phyloP scores from a whole-genome alignment of 441 rosid genomes.

The Populus hybrid region DNA sequence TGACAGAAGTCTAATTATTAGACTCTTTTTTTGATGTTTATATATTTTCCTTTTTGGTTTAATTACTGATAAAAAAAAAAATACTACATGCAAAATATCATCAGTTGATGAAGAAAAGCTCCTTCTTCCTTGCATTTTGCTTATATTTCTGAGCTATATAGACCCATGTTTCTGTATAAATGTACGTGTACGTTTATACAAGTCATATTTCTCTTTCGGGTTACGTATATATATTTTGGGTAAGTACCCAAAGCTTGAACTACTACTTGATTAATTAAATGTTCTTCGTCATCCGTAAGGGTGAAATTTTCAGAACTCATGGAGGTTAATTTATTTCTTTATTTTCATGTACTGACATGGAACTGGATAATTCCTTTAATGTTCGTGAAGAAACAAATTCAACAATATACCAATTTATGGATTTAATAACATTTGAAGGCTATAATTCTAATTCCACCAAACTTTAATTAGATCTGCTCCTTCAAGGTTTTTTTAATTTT shows the following conservation, averaged over 20 bases:
- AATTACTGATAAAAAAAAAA: background rate
- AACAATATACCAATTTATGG: background rate
- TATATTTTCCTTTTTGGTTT: background rate
- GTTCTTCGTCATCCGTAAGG: no score
- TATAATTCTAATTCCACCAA: background rate
- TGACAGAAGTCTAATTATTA: slow-evolving; percentile 6
- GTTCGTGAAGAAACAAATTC: background rate
- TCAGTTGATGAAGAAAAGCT: background rate
- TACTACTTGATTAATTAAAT: no score
- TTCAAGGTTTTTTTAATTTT: background rate
- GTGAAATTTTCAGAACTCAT: no score
- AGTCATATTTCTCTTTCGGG: background rate
- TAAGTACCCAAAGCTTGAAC: background rate
- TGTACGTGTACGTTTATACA: background rate
- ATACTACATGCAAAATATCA: background rate
- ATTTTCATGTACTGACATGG: no score
- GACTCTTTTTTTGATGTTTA: background rate
- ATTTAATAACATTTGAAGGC: background rate
- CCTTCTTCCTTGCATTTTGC: background rate
- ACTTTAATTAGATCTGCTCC: background rate
- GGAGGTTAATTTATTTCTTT: no score
- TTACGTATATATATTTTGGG: no score
- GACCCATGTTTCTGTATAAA: background rate
- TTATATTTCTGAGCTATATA: no score
- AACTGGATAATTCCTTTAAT: no score